A percentile compares a stretch with the other conserved stretches of the same genome.
Evolutionary conservation across 2,329 filamentous ascomycete genomes (phyloP).

Genomic region (Aaosphaeria arxii): DNA sequence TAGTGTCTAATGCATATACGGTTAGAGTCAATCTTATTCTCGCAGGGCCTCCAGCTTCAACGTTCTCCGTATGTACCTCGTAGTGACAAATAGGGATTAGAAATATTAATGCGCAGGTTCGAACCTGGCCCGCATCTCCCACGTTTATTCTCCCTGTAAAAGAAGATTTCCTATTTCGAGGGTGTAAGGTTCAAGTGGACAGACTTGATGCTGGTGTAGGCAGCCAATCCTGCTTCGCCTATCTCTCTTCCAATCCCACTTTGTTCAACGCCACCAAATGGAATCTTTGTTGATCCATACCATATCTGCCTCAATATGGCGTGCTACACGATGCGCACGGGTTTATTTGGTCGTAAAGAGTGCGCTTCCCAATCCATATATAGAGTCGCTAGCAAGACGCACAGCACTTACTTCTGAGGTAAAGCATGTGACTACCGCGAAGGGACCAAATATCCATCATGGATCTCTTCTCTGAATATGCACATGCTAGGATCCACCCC

Average conservation of each 20-base stretch:
- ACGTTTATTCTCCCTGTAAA: too few species aligned
- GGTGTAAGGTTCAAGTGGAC: background rate
- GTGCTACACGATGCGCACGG: slow-evolving; percentile 43
- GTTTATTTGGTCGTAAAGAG: slow-evolving; percentile 47
- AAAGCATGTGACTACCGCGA: slow-evolving; percentile 11
- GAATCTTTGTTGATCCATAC: slow-evolving; percentile 46
- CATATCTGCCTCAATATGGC: slow-evolving; percentile 45
- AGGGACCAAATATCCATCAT: slow-evolving; percentile 69
- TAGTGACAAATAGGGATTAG: too few species aligned
- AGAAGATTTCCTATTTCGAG: too few species aligned
- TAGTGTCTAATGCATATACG: too few species aligned
- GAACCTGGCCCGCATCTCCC: too few species aligned
- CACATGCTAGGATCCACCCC: slow-evolving; percentile 53
- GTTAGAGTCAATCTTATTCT: too few species aligned
- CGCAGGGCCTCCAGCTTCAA: too few species aligned
- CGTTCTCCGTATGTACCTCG: too few species aligned
- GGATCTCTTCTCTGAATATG: slow-evolving; percentile 67
- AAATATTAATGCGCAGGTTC: too few species aligned
- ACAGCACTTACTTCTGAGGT: background rate
- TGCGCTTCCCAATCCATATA: background rate
- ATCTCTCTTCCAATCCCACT: background rate
- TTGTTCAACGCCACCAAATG: background rate
- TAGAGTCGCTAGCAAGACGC: background rate
- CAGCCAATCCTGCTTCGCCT: background rate
- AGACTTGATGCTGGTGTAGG: background rate